Conservation (phyloP, 306 rosid species). For the Medicago lupulina region DNA sequence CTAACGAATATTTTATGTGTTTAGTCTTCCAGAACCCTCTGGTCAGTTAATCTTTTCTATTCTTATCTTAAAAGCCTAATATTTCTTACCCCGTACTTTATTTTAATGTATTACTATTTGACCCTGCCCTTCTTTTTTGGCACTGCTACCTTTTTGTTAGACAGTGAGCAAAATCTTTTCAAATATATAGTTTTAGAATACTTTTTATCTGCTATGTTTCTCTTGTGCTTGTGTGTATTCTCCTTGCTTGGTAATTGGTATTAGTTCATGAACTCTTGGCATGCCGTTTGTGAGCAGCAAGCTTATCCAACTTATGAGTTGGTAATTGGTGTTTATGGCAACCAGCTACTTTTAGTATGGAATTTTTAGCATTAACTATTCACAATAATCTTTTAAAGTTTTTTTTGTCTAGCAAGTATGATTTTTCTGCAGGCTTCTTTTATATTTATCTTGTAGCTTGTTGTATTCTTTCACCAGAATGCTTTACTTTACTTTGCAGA, state of each 20-base stretch:
- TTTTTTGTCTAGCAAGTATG: slow-evolving; percentile 23
- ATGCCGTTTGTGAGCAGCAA: slow-evolving; percentile 5
- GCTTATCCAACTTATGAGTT: slow-evolving; percentile 13
- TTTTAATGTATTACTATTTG: slow-evolving; percentile 9
- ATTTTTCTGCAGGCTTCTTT: slow-evolving; percentile 17
- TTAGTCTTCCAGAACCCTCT: slow-evolving; percentile 10
- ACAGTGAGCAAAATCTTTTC: slow-evolving; percentile 15
- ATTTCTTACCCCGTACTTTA: slow-evolving; percentile 1
- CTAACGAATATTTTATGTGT: slow-evolving; percentile 15
- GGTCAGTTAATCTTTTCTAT: neutral
- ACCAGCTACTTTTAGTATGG: neutral
- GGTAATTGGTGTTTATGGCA: neutral
- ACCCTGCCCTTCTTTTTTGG: slow-evolving; percentile 8
- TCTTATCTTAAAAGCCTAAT: slow-evolving; percentile 12
- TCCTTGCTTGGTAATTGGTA: slow-evolving; percentile 18
- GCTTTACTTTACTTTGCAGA: slow-evolving; percentile 4
- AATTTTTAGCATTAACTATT: slow-evolving; percentile 14
- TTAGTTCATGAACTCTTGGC: neutral
- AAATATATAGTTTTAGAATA: neutral
- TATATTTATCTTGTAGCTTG: slow-evolving; percentile 23
- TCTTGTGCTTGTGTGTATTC: neutral
- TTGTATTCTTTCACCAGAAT: slow-evolving; percentile 31
- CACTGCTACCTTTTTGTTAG: neutral
- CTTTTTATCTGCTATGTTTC: neutral
- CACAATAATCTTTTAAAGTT: neutral